phyloP scores from a whole-genome alignment of 768 basidiomycete genomes.

The Boletales sp. region DNA sequence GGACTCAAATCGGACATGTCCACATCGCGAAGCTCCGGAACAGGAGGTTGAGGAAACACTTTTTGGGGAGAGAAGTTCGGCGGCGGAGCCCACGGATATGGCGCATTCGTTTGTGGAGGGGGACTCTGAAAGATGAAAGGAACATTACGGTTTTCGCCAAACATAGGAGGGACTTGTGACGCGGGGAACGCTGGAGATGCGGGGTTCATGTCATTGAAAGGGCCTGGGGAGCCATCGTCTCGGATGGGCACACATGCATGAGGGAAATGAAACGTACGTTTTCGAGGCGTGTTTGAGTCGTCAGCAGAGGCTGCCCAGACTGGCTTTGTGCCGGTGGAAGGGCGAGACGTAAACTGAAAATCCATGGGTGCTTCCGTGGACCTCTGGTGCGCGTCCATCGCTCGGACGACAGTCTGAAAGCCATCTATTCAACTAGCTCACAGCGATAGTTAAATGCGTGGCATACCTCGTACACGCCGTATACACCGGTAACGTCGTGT shows the following conservation, averaged over 20 bases:
- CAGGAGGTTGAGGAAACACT: conserved; percentile 47
- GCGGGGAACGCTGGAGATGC: conserved; percentile 33
- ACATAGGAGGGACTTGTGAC: conserved; percentile 43
- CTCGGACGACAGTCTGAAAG: conserved; percentile 1
- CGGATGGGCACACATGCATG: conserved; percentile 9
- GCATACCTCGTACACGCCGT: conserved; percentile 15
- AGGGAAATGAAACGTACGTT: conserved; percentile 55
- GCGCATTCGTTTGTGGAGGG: conserved; percentile 38
- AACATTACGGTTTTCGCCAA: conserved; percentile 62
- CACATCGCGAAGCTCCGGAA: conserved; percentile 57
- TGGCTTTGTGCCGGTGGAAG: conserved; percentile 46
- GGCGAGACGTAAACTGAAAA: conserved; percentile 77
- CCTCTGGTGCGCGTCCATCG: conserved; percentile 34
- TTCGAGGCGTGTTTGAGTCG: conserved; percentile 54
- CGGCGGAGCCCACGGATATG: conserved; percentile 66
- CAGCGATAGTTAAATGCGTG: not conserved
- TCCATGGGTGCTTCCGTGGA: conserved; percentile 88
- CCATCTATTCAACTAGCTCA: not conserved
- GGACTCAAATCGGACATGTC: conserved; percentile 77
- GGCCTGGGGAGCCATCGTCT: conserved; percentile 37
- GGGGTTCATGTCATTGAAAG: conserved; percentile 42
- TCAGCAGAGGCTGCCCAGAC: conserved; percentile 51
- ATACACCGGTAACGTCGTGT: conserved; percentile 1
- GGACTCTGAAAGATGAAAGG: conserved; percentile 71
- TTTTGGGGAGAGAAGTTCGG: conserved; percentile 56